Conservation (phyloP, 2,329 filamentous ascomycete species). For the Domatiomyces catenatus region DNA sequence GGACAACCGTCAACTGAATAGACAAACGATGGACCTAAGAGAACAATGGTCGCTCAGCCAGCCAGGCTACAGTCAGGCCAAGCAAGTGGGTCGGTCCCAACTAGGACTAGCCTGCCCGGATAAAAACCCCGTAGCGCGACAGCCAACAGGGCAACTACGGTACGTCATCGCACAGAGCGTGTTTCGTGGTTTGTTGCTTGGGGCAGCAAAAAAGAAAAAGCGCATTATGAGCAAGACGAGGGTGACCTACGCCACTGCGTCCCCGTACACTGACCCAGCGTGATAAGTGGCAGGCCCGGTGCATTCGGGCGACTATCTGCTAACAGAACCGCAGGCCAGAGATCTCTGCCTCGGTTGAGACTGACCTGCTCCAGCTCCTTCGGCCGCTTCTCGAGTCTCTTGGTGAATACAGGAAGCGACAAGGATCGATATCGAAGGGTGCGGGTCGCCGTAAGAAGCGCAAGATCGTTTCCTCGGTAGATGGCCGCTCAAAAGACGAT, state of each 20-base stretch:
- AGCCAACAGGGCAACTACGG: neutral
- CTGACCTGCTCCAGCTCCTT: slow-evolving; percentile 8
- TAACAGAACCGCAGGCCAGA: slow-evolving; percentile 5
- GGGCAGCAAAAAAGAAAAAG: no score
- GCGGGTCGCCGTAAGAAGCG: slow-evolving; percentile 6
- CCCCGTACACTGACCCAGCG: slow-evolving; percentile 11
- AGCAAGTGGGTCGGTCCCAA: neutral
- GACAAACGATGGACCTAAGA: neutral
- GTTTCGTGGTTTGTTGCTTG: neutral
- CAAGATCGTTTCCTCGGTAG: slow-evolving; percentile 1
- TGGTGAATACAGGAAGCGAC: slow-evolving; percentile 24
- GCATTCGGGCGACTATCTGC: neutral
- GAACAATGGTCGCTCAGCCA: neutral
- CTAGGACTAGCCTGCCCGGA: neutral
- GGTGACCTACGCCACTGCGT: neutral
- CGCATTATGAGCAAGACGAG: neutral
- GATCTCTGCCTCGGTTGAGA: slow-evolving; percentile 5
- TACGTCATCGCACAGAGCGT: neutral
- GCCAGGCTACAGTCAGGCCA: neutral
- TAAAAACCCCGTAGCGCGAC: neutral
- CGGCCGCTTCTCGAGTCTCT: slow-evolving; percentile 20
- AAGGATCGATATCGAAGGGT: slow-evolving; percentile 26
- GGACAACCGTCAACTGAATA: neutral
- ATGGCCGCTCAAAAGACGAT: slow-evolving; percentile 11
- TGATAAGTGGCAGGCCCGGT: slow-evolving; percentile 5